These are phyloP conservation scores for Cytospora piceicola DNA, from an alignment of 2,329 filamentous ascomycete species.

Conservation along the genomic window DNA sequence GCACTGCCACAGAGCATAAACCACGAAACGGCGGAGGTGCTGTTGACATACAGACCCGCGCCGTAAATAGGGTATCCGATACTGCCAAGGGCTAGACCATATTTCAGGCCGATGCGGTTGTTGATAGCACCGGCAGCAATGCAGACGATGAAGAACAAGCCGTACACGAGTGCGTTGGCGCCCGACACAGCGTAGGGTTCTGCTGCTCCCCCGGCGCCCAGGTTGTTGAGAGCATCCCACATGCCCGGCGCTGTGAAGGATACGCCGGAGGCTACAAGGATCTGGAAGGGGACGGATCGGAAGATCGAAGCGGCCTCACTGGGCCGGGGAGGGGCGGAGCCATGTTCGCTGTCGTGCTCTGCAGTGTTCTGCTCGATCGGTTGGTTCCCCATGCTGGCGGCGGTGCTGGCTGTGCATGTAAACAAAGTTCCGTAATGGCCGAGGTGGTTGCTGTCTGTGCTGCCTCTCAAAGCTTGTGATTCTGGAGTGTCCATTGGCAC, in stretches of 20 bases:
- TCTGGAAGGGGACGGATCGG: conserved; percentile 29
- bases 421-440: conserved; percentile 14
- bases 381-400: conserved; percentile 14
- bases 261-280: conserved; percentile 42
- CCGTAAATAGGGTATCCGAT: conserved; percentile 53
- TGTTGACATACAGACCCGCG: conserved; percentile 54
- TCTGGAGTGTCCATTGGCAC: conserved; percentile 6
- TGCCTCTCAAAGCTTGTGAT: background rate
- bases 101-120: conserved; percentile 52
- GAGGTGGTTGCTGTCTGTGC: background rate
- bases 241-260: conserved; percentile 55
- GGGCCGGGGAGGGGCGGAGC: conserved; percentile 2
- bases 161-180: conserved; percentile 56
- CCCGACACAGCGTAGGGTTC: conserved; percentile 56
- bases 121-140: conserved; percentile 52
- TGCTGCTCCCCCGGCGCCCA: conserved; percentile 57
- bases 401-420: background rate
- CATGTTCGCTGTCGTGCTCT: conserved; percentile 20
- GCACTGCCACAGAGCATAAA: conserved; percentile 54
- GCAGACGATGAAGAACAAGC: conserved; percentile 50
- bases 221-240: conserved; percentile 60
- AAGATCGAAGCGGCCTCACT: conserved; percentile 11
- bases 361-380: conserved; percentile 7
- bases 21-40: conserved; percentile 55
- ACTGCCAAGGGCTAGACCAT: conserved; percentile 49